Evolutionary conservation across 2,329 filamentous ascomycete species (phyloP), one percentile per base, ranked within the genome.

Genomic region (Sodiomyces alkalinus): DNA sequence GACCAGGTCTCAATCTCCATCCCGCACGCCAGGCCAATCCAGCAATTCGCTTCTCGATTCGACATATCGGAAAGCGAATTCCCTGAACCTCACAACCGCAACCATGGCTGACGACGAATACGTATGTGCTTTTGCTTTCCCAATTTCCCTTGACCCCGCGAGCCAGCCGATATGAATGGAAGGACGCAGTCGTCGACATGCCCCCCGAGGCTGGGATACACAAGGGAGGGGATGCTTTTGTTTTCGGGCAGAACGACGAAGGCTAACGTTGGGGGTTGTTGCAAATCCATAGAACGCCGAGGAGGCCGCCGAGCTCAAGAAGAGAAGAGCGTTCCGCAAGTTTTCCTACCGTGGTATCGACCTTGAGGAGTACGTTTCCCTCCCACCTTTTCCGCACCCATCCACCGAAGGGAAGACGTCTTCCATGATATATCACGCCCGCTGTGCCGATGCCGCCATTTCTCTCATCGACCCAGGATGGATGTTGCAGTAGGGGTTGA

Each of bases 261-360:
- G 31, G 38, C 53, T 53, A 39, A 53, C 47, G 34, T 40, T 36
- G 38, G 28, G 25, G 30, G 29, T 30, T 27, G 19, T 24, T 23
- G 21, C 52, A 93, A n/a, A n/a, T n/a, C n/a, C n/a, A n/a, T n/a
- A n/a, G 85, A 87, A 94, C 71, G 78, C 86, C 61, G 85, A 92
- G 72, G 82, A 90, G 74, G 87, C 87, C 66, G 87, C 85, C 60
- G 90, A 94, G 81, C 70, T 98, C 66, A 98, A 96, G 85, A 92
- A 82, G 75, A 92, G 80, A 73, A 92, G 90, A 87, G 70, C 85
- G 51, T 94, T 96, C 81, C 81, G 85, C 71, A 98, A 96, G 80
- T 98, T 96, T 62, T 90, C 86, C 49, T 98, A 94, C 82, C 82
- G 90, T 60, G 90, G 90, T 58, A 82, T 98, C 64, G 90, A 98